Percentiles rank a stretch among this genome's conserved stretches.
Evolutionary conservation across 345 rosid species (phyloP).

Genomic region (Hibiscus mutabilis): DNA sequence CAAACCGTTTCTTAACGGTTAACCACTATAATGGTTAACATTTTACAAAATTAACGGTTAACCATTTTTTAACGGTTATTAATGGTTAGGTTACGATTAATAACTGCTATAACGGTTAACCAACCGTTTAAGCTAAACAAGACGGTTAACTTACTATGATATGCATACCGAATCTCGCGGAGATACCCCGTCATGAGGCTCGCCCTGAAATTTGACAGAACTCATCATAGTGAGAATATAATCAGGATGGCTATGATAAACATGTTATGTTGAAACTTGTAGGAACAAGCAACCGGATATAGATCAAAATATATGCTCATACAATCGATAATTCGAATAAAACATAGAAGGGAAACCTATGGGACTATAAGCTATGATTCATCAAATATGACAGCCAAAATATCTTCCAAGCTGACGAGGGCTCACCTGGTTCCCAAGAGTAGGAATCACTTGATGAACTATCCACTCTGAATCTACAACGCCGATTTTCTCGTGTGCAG

Average conservation of each 20-base stretch:
- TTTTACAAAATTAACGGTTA: too few relatives aligned
- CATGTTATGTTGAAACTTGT: background rate
- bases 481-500: slow-evolving; percentile 92
- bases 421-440: slow-evolving; percentile 80
- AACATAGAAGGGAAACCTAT: background rate
- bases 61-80: too few relatives aligned
- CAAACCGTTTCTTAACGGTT: too few relatives aligned
- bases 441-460: slow-evolving; percentile 84
- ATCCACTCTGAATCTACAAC: slow-evolving; percentile 99
- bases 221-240: slow-evolving; percentile 5
- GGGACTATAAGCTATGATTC: background rate
- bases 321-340: background rate
- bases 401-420: background rate
- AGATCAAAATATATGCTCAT: background rate
- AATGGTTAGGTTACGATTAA: too few relatives aligned
- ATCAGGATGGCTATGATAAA: background rate
- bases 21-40: too few relatives aligned
- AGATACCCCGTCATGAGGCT: slow-evolving; percentile 55
- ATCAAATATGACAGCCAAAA: background rate
- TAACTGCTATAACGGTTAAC: too few relatives aligned
- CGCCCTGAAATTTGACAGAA: slow-evolving; percentile 45
- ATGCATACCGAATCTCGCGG: slow-evolving; percentile 89
- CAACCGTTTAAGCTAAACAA: too few relatives aligned
- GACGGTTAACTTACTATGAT: too few relatives aligned
- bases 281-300: background rate